These are phyloP conservation scores for Stenocarpella maydis DNA, from an alignment of 2,329 filamentous ascomycete genomes.

Conservation along the genomic window DNA sequence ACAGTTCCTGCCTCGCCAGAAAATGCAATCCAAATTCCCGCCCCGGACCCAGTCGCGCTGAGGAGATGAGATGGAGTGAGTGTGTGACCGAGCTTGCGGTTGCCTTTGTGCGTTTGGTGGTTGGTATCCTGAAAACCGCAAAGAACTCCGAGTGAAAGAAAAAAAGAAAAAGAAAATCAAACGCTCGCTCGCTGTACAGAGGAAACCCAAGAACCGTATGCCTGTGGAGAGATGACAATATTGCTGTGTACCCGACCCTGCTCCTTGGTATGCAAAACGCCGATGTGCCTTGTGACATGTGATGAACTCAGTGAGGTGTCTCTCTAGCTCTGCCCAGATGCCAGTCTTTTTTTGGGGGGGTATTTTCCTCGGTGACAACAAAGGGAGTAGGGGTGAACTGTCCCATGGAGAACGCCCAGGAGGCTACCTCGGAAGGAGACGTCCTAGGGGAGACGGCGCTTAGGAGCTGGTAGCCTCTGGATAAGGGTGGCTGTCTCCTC, in stretches of 20 bases:
- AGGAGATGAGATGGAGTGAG: constrained; percentile 52
- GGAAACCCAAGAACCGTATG: constrained; percentile 42
- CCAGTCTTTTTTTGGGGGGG: constrained; percentile 33
- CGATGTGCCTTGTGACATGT: constrained; percentile 41
- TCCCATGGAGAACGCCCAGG: constrained; percentile 14
- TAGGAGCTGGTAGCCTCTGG: constrained; percentile 53
- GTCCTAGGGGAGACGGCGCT: constrained; percentile 46
- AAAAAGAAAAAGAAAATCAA: constrained; percentile 44
- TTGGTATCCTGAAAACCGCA: constrained; percentile 51
- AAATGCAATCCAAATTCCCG: constrained; percentile 63
- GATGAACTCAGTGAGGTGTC: constrained; percentile 45
- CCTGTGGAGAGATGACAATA: constrained; percentile 34
- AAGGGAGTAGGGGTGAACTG: constrained; percentile 19
- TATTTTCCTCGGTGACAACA: constrained; percentile 39
- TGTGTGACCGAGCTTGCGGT: constrained; percentile 59
- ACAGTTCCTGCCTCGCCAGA: constrained; percentile 55
- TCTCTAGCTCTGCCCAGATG: constrained; percentile 37
- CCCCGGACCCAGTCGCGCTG: constrained; percentile 64
- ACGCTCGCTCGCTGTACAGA: constrained; percentile 53
- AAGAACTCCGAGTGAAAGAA: constrained; percentile 44
- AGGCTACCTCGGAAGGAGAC: constrained; percentile 14
- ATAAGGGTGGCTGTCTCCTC: constrained; percentile 55
- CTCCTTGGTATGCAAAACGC: constrained; percentile 53
- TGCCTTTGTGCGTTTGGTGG: constrained; percentile 43
- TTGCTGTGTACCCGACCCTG: constrained; percentile 37